phyloP scores from a whole-genome alignment of 1,139 yeast species.

The Blastobotrys niveus region DNA sequence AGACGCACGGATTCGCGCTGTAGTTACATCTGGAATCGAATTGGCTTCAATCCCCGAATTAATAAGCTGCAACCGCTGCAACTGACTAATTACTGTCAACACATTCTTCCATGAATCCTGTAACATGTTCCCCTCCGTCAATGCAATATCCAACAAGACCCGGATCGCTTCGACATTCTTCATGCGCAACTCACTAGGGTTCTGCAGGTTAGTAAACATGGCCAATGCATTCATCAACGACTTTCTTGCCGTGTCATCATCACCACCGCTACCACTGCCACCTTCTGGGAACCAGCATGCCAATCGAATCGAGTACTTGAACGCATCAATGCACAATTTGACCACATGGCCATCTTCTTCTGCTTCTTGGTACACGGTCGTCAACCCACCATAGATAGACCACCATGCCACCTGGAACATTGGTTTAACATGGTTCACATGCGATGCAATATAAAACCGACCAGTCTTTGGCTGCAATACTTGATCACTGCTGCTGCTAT shows the following conservation, averaged over 20 bases:
- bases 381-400: conserved; percentile 90
- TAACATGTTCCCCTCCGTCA: conserved; percentile 68
- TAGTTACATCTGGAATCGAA: conserved; percentile 77
- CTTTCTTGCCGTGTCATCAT: conserved; percentile 40
- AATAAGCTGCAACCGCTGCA: conserved; percentile 82
- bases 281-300: conserved; percentile 71
- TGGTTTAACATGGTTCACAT: conserved; percentile 84
- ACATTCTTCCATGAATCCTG: conserved; percentile 79
- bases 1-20: conserved; percentile 56
- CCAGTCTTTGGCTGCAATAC: conserved; percentile 13
- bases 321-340: conserved; percentile 74
- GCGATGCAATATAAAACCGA: conserved; percentile 58
- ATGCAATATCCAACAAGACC: conserved; percentile 68
- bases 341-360: conserved; percentile 75
- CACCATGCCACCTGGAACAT: conserved; percentile 95
- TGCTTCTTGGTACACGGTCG: conserved; percentile 87
- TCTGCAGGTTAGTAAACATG: conserved; percentile 77
- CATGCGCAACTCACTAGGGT: conserved; percentile 67
- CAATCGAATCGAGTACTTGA: conserved; percentile 72
- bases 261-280: neutral
- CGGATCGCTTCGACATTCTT: conserved; percentile 81
- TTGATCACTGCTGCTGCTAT: conserved; percentile 22
- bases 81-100: conserved; percentile 75
- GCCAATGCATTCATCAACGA: conserved; percentile 88
- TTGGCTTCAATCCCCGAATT: conserved; percentile 86